Evolutionary conservation across 2,329 filamentous ascomycete genomes (phyloP), one percentile per base, ranked within the genome.

Genomic region (Neonectria hederae): DNA sequence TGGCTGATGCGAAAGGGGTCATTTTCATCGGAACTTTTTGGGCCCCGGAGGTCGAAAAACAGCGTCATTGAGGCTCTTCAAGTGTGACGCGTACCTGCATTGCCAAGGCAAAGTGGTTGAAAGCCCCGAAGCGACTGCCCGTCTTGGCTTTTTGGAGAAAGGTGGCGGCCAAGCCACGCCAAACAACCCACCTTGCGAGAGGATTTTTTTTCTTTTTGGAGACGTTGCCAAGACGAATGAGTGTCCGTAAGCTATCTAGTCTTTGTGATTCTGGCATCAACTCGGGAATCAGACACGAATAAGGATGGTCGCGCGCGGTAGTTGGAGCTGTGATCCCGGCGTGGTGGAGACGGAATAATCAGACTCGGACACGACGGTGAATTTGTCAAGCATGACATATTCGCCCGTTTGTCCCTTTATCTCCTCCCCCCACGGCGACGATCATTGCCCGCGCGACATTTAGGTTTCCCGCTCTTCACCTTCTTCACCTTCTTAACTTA

Each of bases 381-480:
- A 59, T 59, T 54, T 59, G 49, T 63, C 49, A 63, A 45, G 13
- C n/a, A 59, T 59, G 55, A 59, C 61, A 59, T 30, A 51, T 49
- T 26, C 42, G 7, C 45, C 52, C 32, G 9, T 45, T 52, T 42
- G 14, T 38, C 14, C 32, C 32, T 14, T 14, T 30, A 8, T 30
- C 10, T 42, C 14, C 53, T 19, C 19, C 45, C 13, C 17, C 24
- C 14, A 54, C 28, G 43, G 38, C 13, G 58, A 21, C 40, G 42
- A 61, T 56, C 59, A 32, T 38, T 61, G 59, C 52, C 58, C 55
- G 59, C 52, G 43, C 24, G 43, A 32, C 43, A 32, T 48, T 49
- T 30, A 14, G 54, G 6, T 11, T n/a, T 14, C 26, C 17, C n/a
- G 13, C 7, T n/a, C 7, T 30, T 1, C 10, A 8, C 43, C 30